Evolutionary conservation across 192 early-diverging fungal species (phyloP).

Genomic region (Umbelopsis vinacea): DNA sequence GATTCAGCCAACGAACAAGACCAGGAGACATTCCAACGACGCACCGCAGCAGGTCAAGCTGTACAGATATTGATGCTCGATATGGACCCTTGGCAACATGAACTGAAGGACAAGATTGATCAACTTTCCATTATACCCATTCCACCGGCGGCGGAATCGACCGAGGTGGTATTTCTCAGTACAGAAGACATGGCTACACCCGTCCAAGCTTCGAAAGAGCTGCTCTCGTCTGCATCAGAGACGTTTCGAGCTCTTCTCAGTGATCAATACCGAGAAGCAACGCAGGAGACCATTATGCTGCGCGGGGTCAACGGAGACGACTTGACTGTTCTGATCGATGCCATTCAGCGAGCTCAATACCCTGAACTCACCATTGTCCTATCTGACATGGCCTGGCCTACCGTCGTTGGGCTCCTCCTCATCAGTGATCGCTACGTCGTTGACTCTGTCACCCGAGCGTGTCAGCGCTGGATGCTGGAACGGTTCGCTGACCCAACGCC

Average conservation of each 20-base stretch:
- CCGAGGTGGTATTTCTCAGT: neutral
- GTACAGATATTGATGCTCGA: conserved; percentile 21
- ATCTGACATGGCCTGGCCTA: neutral
- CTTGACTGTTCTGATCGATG: neutral
- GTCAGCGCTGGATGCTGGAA: conserved; percentile 19
- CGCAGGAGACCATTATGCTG: conserved; percentile 3
- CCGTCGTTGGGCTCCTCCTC: conserved; percentile 13
- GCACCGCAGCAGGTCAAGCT: conserved; percentile 22
- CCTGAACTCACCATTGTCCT: neutral
- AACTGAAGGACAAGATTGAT: neutral
- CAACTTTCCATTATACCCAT: neutral
- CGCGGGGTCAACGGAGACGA: conserved; percentile 13
- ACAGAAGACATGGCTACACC: conserved; percentile 1
- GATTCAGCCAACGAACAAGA: conserved; percentile 10
- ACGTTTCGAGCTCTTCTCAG: conserved; percentile 19
- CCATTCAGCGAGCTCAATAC: neutral
- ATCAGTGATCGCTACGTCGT: conserved; percentile 24
- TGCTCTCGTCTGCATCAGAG: conserved; percentile 12
- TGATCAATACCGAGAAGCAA: conserved; percentile 13
- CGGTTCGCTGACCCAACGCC: neutral
- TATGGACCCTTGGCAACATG: conserved; percentile 1
- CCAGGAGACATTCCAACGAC: conserved; percentile 9
- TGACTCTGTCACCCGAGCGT: conserved; percentile 1
- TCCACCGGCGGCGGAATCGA: neutral
- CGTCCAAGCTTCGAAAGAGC: neutral